These are phyloP conservation scores for Magnolia kwangsiensis DNA, from an alignment of 164 flowering plant species.

Conservation along the genomic window DNA sequence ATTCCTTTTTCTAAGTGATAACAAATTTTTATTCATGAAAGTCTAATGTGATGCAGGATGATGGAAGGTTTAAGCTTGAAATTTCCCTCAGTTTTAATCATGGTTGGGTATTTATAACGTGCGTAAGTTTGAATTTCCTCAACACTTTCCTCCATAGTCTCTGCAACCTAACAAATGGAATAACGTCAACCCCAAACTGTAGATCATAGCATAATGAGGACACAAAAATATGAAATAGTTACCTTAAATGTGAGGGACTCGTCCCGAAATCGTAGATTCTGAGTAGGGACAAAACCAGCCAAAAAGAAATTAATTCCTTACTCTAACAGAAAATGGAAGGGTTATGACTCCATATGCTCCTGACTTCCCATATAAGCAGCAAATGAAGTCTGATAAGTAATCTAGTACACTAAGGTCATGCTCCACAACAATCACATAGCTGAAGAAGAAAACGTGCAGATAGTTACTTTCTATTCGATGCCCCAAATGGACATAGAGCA, in stretches of 20 bases:
- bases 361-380: slow-evolving; percentile 97
- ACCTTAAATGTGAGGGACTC: slow-evolving; percentile 97
- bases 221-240: slow-evolving; percentile 1
- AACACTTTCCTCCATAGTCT: slow-evolving; percentile 90
- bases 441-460: slow-evolving; percentile 31
- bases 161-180: slow-evolving; percentile 67
- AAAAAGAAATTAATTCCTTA: slow-evolving; percentile 96
- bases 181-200: neutral
- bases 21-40: too few species aligned
- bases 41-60: too few species aligned
- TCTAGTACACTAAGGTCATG: slow-evolving; percentile 98
- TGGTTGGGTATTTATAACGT: slow-evolving; percentile 85
- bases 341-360: slow-evolving; percentile 99
- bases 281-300: slow-evolving; percentile 97
- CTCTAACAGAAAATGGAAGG: slow-evolving; percentile 96
- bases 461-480: neutral
- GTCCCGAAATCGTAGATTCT: slow-evolving; percentile 89
- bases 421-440: slow-evolving; percentile 99
- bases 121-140: slow-evolving; percentile 95
- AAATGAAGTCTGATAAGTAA: slow-evolving; percentile 94
- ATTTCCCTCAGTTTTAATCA: slow-evolving; percentile 84
- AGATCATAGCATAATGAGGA: neutral
- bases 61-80: slow-evolving; percentile 50
- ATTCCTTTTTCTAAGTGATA: too few species aligned
- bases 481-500: neutral